Evolutionary conservation across 2,329 filamentous ascomycete species (phyloP).

Genomic region (Claviceps cyperi): DNA sequence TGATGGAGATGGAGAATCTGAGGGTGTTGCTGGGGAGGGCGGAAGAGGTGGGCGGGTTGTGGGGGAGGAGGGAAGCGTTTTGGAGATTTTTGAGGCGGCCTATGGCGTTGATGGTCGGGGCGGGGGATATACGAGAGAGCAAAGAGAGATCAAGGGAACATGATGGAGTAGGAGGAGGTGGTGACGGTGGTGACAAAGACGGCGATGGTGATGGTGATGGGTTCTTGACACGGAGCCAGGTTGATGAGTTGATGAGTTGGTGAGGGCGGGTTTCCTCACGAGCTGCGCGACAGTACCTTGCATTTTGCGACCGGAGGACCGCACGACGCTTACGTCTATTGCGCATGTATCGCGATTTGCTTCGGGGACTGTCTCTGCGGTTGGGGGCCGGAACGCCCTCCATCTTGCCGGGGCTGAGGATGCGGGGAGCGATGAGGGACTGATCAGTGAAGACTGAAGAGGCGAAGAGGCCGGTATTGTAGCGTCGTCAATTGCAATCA

Average conservation of each 20-base stretch:
- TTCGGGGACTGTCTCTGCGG: slow-evolving; percentile 53
- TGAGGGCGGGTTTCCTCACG: slow-evolving; percentile 55
- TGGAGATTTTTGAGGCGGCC: slow-evolving; percentile 32
- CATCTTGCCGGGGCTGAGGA: slow-evolving; percentile 46
- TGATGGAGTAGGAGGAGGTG: neutral
- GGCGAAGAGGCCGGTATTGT: too few species aligned
- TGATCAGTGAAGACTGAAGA: slow-evolving; percentile 7
- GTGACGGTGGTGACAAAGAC: neutral
- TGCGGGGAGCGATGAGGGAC: slow-evolving; percentile 7
- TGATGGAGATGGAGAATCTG: slow-evolving; percentile 45
- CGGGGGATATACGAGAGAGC: neutral
- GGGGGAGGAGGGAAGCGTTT: slow-evolving; percentile 32
- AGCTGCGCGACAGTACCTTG: slow-evolving; percentile 19
- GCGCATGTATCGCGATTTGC: slow-evolving; percentile 49
- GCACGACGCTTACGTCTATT: slow-evolving; percentile 43
- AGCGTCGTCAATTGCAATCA: too few species aligned
- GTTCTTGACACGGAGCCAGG: slow-evolving; percentile 29
- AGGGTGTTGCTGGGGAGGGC: slow-evolving; percentile 28
- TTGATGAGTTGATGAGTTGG: slow-evolving; percentile 43
- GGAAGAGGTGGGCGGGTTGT: slow-evolving; percentile 18
- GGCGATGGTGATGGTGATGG: slow-evolving; percentile 2
- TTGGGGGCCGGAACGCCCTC: slow-evolving; percentile 53
- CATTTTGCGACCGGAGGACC: slow-evolving; percentile 36
- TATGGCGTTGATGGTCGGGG: neutral
- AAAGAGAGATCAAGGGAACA: neutral